Conservation (phyloP, 2,329 filamentous ascomycete genomes). For the Calcarisporium arbuscula region DNA sequence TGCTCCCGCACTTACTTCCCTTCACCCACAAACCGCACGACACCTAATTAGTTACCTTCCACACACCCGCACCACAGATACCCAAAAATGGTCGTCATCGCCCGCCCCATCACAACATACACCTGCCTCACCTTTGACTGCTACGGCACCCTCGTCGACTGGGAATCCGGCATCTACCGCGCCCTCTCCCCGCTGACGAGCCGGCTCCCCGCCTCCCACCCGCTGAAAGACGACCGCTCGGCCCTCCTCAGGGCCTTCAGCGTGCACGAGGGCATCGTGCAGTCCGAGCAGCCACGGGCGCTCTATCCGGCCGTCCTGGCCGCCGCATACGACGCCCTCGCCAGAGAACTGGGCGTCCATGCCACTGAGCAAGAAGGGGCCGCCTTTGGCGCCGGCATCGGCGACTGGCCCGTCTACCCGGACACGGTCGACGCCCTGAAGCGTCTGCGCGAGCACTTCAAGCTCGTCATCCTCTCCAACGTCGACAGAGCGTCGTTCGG, state of each 20-base stretch:
- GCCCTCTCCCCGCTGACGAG: constrained; percentile 44
- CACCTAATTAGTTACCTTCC: too few species aligned
- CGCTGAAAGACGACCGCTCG: constrained; percentile 27
- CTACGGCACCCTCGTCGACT: constrained; percentile 75
- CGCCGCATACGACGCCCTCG: constrained; percentile 31
- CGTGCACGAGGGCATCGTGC: constrained; percentile 45
- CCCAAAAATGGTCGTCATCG: too few species aligned
- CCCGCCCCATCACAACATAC: constrained; percentile 21
- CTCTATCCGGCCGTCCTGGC: constrained; percentile 31
- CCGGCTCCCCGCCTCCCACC: constrained; percentile 31
- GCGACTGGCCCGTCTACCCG: constrained; percentile 48
- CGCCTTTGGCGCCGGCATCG: constrained; percentile 37
- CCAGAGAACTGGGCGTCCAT: constrained; percentile 20
- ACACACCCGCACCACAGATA: too few species aligned
- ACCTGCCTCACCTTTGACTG: constrained; percentile 63
- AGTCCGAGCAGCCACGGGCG: constrained; percentile 49
- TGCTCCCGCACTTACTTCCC: too few species aligned
- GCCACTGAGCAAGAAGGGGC: constrained; percentile 21
- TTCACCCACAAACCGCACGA: too few species aligned
- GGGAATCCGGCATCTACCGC: constrained; percentile 59
- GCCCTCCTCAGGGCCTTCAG: constrained; percentile 39
- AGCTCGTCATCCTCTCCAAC: constrained; percentile 56
- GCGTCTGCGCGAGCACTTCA: constrained; percentile 43
- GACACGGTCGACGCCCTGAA: constrained; percentile 51
- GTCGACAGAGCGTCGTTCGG: constrained; percentile 38